These are phyloP conservation scores for Amesomyces nigricolor DNA, from an alignment of 2,329 filamentous ascomycete species.

Conservation along the genomic window DNA sequence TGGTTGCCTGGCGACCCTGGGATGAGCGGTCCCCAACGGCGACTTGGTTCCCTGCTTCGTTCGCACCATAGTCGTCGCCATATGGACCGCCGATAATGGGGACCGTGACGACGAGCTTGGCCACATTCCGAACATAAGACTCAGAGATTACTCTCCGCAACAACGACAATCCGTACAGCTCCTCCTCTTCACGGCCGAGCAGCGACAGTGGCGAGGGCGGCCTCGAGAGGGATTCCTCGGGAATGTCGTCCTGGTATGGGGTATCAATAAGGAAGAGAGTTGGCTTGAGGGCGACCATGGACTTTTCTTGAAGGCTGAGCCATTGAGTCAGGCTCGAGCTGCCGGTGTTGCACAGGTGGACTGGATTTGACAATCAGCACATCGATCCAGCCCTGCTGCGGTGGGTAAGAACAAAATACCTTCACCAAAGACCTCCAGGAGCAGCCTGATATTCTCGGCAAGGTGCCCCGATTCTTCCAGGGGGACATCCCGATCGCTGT, in stretches of 20 bases:
- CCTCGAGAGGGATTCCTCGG: slow-evolving; percentile 32
- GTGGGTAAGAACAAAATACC: slow-evolving; percentile 36
- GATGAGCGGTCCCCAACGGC: slow-evolving; percentile 21
- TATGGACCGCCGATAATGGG: slow-evolving; percentile 44
- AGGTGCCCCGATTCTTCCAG: slow-evolving; percentile 38
- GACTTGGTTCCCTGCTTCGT: slow-evolving; percentile 26
- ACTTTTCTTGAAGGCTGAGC: slow-evolving; percentile 47
- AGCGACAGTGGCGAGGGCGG: slow-evolving; percentile 43
- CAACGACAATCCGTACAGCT: slow-evolving; percentile 50
- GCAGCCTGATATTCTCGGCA: slow-evolving; percentile 42
- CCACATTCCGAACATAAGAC: slow-evolving; percentile 49
- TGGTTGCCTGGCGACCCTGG: slow-evolving; percentile 30
- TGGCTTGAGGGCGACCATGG: slow-evolving; percentile 48
- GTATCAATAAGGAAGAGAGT: slow-evolving; percentile 54
- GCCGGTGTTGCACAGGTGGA: slow-evolving; percentile 50
- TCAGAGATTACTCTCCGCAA: slow-evolving; percentile 54
- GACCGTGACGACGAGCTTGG: slow-evolving; percentile 52
- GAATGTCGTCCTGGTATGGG: slow-evolving; percentile 44
- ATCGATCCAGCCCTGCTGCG: background rate
- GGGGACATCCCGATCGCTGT: slow-evolving; percentile 3
- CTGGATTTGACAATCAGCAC: slow-evolving; percentile 32
- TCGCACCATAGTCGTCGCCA: slow-evolving; percentile 28
- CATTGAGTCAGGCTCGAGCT: slow-evolving; percentile 48
- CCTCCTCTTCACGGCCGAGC: slow-evolving; percentile 37
- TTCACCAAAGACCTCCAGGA: slow-evolving; percentile 51